A percentile compares a stretch with the other conserved stretches of the same genome.
phyloP scores from a whole-genome alignment of 306 rosid genomes.

The Pachyrhizus erosus region DNA sequence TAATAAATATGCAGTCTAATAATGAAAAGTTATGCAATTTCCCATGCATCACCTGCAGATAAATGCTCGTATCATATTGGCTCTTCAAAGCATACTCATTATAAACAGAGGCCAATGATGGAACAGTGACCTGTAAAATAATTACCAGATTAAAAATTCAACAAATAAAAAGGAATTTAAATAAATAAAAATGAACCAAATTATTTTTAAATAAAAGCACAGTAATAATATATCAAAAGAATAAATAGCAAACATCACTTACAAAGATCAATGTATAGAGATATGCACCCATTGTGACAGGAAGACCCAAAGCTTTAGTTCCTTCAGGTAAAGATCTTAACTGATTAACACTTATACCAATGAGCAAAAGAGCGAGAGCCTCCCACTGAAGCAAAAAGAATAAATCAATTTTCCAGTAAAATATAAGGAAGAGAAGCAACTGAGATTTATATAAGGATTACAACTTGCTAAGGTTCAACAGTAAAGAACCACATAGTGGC shows the following conservation, averaged over 20 bases:
- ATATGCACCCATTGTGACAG: conserved; percentile 85
- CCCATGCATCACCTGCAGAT: conserved; percentile 82
- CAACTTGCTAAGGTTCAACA: conserved; percentile 7
- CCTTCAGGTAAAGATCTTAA: conserved; percentile 88
- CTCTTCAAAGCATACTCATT: conserved; percentile 99
- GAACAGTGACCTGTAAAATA: conserved; percentile 88
- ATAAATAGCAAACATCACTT: conserved; percentile 53
- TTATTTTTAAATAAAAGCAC: conserved; percentile 8
- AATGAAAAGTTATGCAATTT: neutral
- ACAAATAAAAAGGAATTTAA: conserved; percentile 26
- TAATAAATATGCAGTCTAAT: neutral
- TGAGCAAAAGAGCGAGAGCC: conserved; percentile 95
- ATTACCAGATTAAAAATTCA: conserved; percentile 37
- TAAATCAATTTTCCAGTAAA: conserved; percentile 34
- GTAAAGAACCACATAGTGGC: conserved; percentile 23
- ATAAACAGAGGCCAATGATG: conserved; percentile 96
- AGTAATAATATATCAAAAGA: conserved; percentile 13
- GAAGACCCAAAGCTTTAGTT: conserved; percentile 67
- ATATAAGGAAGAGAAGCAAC: conserved; percentile 29
- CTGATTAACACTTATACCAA: conserved; percentile 96
- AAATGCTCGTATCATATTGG: conserved; percentile 98
- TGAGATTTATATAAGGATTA: conserved; percentile 28
- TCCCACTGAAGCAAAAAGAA: conserved; percentile 79
- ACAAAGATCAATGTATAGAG: conserved; percentile 82
- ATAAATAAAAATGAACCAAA: conserved; percentile 8